Conservation (phyloP, 371 early-diverging fungal genomes). For the Syncephalis fuscata region DNA sequence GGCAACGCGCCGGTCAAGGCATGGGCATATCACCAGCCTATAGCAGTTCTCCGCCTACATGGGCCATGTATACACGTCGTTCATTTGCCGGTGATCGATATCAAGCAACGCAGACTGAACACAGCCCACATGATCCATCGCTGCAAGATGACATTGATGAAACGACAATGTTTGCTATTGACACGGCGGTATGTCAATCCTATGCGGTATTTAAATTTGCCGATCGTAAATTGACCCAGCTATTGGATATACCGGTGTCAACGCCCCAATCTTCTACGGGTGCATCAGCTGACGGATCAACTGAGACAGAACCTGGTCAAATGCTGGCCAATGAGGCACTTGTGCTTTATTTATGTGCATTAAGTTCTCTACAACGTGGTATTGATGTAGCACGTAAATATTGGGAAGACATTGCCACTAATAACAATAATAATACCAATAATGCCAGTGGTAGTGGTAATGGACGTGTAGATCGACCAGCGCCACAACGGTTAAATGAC, state of each 20-base stretch:
- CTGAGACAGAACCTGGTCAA: background rate
- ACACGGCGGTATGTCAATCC: constrained; percentile 38
- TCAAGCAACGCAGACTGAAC: too few relatives aligned
- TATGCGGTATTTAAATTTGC: constrained; percentile 43
- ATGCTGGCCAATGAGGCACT: constrained; percentile 32
- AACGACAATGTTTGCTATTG: constrained; percentile 26
- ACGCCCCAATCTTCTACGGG: constrained; percentile 3
- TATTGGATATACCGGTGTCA: constrained; percentile 7
- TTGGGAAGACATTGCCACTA: constrained; percentile 23
- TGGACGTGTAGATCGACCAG: constrained; percentile 14
- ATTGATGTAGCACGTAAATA: constrained; percentile 50
- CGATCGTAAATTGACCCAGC: constrained; percentile 28
- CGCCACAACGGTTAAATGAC: constrained; percentile 23
- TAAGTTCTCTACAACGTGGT: constrained; percentile 56
- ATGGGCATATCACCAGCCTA: too few relatives aligned
- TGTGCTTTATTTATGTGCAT: constrained; percentile 52
- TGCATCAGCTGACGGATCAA: background rate
- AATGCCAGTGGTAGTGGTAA: constrained; percentile 10
- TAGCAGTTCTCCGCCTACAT: constrained; percentile 11
- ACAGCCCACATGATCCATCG: constrained; percentile 6
- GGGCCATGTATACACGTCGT: constrained; percentile 5
- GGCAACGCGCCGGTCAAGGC: background rate
- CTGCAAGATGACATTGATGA: constrained; percentile 16
- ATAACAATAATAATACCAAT: constrained; percentile 9
- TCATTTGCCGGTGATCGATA: background rate